These are phyloP conservation scores for Wickerhamiella kazuoi DNA, from an alignment of 805 yeast species.

Conservation along the genomic window DNA sequence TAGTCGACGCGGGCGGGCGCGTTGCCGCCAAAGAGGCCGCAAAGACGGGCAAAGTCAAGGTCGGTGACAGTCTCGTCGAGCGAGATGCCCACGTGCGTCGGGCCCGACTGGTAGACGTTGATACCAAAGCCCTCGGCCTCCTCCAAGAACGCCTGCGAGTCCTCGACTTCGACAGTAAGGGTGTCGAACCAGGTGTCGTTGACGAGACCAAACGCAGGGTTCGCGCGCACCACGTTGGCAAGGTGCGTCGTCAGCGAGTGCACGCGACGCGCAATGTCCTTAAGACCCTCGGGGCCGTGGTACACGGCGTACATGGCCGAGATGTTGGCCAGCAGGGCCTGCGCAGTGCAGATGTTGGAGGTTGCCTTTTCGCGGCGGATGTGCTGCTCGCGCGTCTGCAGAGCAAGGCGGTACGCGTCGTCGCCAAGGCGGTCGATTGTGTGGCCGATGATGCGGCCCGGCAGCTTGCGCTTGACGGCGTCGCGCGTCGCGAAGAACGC, in stretches of 20 bases:
- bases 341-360: constrained; percentile 95
- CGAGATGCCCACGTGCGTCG: constrained; percentile 49
- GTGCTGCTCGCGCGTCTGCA: constrained; percentile 97
- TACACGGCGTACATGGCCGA: constrained; percentile 91
- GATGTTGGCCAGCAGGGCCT: constrained; percentile 87
- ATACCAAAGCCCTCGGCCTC: constrained; percentile 48
- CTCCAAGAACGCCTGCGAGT: constrained; percentile 38
- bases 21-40: constrained; percentile 40
- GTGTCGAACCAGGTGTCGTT: constrained; percentile 76
- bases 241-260: constrained; percentile 56
- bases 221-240: constrained; percentile 37
- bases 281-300: constrained; percentile 83
- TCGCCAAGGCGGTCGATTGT: constrained; percentile 83
- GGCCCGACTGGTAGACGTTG: constrained; percentile 57
- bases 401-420: constrained; percentile 76
- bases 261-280: constrained; percentile 58
- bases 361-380: constrained; percentile 96
- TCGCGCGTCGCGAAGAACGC: constrained; percentile 86
- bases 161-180: constrained; percentile 36
- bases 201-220: constrained; percentile 30
- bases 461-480: constrained; percentile 74
- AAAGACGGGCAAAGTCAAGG: constrained; percentile 40
- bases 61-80: constrained; percentile 75
- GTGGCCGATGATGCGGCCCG: constrained; percentile 89
- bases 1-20: constrained; percentile 10